Percentiles rank a stretch among this genome's conserved stretches.
Evolutionary conservation across 345 rosid genomes (phyloP).

Genomic region (Ricinus communis): DNA sequence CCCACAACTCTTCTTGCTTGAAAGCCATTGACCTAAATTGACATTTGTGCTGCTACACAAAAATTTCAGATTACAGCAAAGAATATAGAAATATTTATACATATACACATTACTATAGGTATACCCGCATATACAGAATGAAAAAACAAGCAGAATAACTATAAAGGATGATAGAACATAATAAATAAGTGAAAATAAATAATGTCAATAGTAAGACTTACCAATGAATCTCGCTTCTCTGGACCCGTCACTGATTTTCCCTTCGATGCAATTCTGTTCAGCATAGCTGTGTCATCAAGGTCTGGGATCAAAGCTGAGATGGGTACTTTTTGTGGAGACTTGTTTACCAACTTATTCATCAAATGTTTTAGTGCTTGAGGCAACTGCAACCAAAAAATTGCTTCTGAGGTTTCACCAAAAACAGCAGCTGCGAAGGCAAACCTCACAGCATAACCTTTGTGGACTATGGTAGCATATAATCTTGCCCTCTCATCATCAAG

Average conservation of each 20-base stretch:
- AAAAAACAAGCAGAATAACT: not conserved
- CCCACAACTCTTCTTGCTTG: constrained; percentile 81
- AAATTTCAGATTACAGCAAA: constrained; percentile 15
- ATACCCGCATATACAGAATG: not conserved
- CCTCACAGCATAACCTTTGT: constrained; percentile 76
- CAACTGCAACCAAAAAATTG: constrained; percentile 94
- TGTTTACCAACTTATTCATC: constrained; percentile 56
- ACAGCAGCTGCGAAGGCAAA: constrained; percentile 97
- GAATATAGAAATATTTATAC: not conserved
- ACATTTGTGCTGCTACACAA: constrained; percentile 55
- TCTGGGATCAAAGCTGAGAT: constrained; percentile 33
- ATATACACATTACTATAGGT: constrained; percentile 4
- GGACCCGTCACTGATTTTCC: constrained; percentile 45
- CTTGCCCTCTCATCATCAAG: constrained; percentile 87
- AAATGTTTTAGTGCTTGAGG: constrained; percentile 82
- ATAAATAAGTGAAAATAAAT: constrained; percentile 7
- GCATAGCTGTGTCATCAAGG: constrained; percentile 48
- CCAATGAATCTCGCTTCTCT: constrained; percentile 49
- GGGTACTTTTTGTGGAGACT: constrained; percentile 49
- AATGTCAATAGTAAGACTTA: constrained; percentile 33
- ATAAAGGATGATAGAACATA: not conserved
- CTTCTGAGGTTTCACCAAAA: constrained; percentile 87
- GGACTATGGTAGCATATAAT: constrained; percentile 75
- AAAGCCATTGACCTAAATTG: constrained; percentile 82
- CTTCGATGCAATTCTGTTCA: constrained; percentile 57